Conservation (phyloP, 2,329 filamentous ascomycete species). For the Elsinoe australis region DNA sequence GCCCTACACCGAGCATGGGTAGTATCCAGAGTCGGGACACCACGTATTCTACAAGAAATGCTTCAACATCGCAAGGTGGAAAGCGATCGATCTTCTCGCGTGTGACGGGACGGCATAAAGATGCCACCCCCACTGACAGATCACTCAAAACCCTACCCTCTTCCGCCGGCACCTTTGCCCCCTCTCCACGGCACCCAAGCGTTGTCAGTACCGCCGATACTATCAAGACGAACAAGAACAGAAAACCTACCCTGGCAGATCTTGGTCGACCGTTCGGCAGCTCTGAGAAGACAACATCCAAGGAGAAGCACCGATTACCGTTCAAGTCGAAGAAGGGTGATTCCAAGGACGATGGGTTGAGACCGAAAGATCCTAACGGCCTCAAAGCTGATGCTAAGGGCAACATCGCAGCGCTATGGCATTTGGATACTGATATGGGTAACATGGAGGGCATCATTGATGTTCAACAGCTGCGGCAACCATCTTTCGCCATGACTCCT, state of each 20-base stretch:
- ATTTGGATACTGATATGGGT: conserved; percentile 77
- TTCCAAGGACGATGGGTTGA: conserved; percentile 34
- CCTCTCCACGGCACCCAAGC: conserved; percentile 15
- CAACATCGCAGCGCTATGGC: conserved; percentile 50
- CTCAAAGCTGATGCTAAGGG: conserved; percentile 31
- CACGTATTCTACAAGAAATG: conserved; percentile 36
- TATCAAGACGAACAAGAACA: conserved; percentile 22
- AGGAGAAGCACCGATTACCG: conserved; percentile 40
- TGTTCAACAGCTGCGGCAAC: conserved; percentile 38
- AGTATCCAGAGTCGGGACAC: conserved; percentile 49
- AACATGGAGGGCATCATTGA: conserved; percentile 89
- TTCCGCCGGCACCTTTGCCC: conserved; percentile 35
- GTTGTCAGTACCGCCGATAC: conserved; percentile 17
- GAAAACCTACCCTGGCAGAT: conserved; percentile 19
- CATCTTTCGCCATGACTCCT: conserved; percentile 58
- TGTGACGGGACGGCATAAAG: conserved; percentile 44
- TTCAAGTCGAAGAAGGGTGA: conserved; percentile 45
- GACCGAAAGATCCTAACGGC: conserved; percentile 39
- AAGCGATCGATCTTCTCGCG: conserved; percentile 48
- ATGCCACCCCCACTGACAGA: conserved; percentile 33
- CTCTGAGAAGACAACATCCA: conserved; percentile 19
- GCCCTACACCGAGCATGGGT: conserved; percentile 69
- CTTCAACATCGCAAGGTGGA: conserved; percentile 49
- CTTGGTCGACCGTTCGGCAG: conserved; percentile 16
- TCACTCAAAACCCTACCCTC: conserved; percentile 34